phyloP scores from a whole-genome alignment of 495 filamentous ascomycete species.

The Hypoxylon perforatum region DNA sequence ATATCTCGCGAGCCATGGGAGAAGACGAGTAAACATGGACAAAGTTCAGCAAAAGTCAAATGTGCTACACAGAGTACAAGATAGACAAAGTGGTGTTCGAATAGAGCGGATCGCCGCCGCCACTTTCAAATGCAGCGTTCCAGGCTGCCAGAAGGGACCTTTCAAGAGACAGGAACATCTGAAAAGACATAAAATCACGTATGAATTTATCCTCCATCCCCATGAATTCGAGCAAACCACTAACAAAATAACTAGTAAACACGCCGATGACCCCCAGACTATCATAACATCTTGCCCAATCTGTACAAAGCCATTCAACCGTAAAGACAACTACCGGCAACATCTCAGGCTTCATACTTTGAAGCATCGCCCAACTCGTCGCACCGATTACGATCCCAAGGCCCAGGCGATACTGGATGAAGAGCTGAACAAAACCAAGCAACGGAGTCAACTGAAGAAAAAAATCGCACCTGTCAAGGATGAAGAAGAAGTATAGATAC shows the following conservation, averaged over 20 bases:
- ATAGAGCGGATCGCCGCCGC: constrained; percentile 39
- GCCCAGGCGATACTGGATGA: constrained; percentile 42
- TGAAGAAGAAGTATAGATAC: constrained; percentile 16
- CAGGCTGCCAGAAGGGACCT: constrained; percentile 54
- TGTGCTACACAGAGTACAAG: constrained; percentile 48
- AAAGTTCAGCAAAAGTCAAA: constrained; percentile 48
- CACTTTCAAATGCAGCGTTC: constrained; percentile 44
- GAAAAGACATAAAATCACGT: constrained; percentile 71
- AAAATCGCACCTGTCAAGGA: constrained; percentile 19
- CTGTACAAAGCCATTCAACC: constrained; percentile 46
- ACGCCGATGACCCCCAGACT: constrained; percentile 26
- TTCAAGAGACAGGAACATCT: constrained; percentile 74
- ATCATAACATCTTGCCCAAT: constrained; percentile 42
- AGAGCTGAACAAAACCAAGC: constrained; percentile 46
- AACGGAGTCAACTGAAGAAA: constrained; percentile 34
- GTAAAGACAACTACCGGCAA: constrained; percentile 49
- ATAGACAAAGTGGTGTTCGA: constrained; percentile 18
- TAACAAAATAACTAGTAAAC: constrained; percentile 34
- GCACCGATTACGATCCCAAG: constrained; percentile 43
- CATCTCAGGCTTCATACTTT: constrained; percentile 54
- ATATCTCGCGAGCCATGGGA: constrained; percentile 28
- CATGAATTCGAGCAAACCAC: not conserved
- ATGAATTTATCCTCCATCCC: constrained; percentile 41
- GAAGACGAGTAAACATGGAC: constrained; percentile 40
- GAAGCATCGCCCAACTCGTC: constrained; percentile 38